phyloP scores from a whole-genome alignment of 345 rosid species.

The Dipteronia sinensis region DNA sequence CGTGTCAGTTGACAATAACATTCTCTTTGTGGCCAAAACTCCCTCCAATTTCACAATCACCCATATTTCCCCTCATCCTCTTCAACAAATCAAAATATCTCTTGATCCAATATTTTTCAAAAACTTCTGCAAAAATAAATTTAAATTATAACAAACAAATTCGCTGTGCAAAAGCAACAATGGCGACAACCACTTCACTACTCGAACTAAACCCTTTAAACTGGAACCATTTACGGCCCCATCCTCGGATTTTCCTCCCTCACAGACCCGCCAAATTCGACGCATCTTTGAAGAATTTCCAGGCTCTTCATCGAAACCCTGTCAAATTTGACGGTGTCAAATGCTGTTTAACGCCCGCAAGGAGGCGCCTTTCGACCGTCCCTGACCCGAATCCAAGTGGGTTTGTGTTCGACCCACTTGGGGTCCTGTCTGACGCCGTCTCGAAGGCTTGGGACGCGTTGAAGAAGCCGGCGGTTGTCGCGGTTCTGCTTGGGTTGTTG shows the following conservation, averaged over 20 bases:
- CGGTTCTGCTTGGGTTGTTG: constrained; percentile 59
- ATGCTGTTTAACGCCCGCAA: constrained; percentile 19
- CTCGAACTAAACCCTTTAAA: constrained; percentile 43
- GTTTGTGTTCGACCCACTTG: constrained; percentile 35
- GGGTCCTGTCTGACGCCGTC: constrained; percentile 30
- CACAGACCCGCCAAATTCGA: constrained; percentile 21
- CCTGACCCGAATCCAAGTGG: neutral
- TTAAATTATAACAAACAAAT: no score
- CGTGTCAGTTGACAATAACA: neutral
- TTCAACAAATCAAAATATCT: constrained; percentile 4
- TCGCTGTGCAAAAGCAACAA: constrained; percentile 6
- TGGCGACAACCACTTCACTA: constrained; percentile 41
- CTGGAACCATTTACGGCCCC: constrained; percentile 35
- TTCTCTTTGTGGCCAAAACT: constrained; percentile 14
- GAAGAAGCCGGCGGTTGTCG: constrained; percentile 65
- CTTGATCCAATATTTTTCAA: no score
- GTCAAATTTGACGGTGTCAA: constrained; percentile 17
- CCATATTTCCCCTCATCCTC: constrained; percentile 4
- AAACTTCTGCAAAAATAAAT: neutral
- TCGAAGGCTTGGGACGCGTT: constrained; percentile 42
- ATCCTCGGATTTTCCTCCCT: constrained; percentile 20
- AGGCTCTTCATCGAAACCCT: neutral
- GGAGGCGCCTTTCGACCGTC: constrained; percentile 8
- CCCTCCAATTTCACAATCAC: constrained; percentile 21
- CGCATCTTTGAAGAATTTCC: neutral